Base-by-base conservation (phyloP, 331 rosid species). In the Dryas integrifolia region DNA sequence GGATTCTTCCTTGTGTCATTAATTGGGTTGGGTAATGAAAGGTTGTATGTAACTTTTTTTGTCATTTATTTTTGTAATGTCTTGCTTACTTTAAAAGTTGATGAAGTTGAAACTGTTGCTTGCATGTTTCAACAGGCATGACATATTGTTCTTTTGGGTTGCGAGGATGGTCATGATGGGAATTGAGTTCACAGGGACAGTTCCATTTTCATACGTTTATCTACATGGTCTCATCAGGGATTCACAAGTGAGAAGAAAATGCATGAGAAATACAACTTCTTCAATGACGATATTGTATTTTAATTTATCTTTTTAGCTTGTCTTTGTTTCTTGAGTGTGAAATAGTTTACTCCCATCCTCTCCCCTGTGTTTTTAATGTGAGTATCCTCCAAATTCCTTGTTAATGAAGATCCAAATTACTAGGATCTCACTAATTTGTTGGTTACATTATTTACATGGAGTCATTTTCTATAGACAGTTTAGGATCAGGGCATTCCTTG, bases 111-210 rank as follows among this genome's bases (percentile, higher is more conserved):
- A 60, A 41, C 35, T 65, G 40, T 77, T 76, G 18, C 78, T 57
- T 74, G 62, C 63, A 71, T 79, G 38, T 73, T 50, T 72, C 82
- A 75, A 67, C 90, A 94, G 98, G 91, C 98, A 94, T 75, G 97
- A 94, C 82, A 94, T 94, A 76, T 71, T 94, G 82, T 94, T 94
- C 89, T 94, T 94, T 74, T 94, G 98, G 98, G 98, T 94, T 77
- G 98, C 97, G 62, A 89, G 98, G 82, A 94, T 94, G 98, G 92
- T 91, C 72, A 94, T 94, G 98, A 81, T 94, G 98, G 98, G 98
- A 80, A 89, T 94, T 71, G 97, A 94, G 76, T 88, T 94, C 84
- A 94, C 97, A 0, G 97, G 98, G 50, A 88, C 74, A 41, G 86
- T 88, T 69, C 97, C 98, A 78, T 94, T 94, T 91, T 83, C 90